These are phyloP conservation scores for Hypoxylon fuscum DNA, from an alignment of 495 filamentous ascomycete species.

Conservation along the genomic window DNA sequence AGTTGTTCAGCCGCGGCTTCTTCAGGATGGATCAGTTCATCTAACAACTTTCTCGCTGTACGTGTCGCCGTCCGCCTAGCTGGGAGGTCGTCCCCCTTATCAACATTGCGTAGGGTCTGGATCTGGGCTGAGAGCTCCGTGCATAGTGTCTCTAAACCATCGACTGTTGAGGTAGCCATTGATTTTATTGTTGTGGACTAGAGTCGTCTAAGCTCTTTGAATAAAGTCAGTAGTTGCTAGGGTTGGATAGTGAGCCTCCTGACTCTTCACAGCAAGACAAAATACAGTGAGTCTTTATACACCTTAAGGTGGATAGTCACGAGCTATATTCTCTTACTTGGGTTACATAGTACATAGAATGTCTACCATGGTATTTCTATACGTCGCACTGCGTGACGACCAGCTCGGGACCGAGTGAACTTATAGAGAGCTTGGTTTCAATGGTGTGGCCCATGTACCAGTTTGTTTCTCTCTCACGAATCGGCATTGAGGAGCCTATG, in stretches of 20 bases:
- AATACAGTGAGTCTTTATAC: too few relatives aligned
- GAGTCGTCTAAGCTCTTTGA: neutral
- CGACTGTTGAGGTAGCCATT: slow-evolving; percentile 6
- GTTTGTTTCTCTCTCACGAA: neutral
- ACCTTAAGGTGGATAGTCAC: too few relatives aligned
- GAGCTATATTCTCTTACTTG: too few relatives aligned
- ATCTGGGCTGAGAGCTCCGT: slow-evolving; percentile 10
- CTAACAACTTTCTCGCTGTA: slow-evolving; percentile 4
- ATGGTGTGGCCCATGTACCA: neutral
- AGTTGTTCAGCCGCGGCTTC: slow-evolving; percentile 5
- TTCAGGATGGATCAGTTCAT: slow-evolving; percentile 12
- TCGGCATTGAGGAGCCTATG: neutral
- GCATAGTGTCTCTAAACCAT: neutral
- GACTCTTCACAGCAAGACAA: too few relatives aligned
- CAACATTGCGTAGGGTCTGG: neutral
- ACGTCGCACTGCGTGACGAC: neutral
- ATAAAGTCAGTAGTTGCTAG: neutral
- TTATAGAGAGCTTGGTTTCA: neutral
- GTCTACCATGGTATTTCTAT: too few relatives aligned
- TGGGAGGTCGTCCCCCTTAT: neutral
- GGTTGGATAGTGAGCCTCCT: neutral
- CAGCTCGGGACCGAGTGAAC: neutral
- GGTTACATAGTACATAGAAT: too few relatives aligned
- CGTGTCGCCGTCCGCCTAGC: slow-evolving; percentile 1
- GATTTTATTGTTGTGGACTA: neutral